Evolutionary conservation across 2,329 filamentous ascomycete genomes (phyloP).

Genomic region (Emergomyces pasteurianus): DNA sequence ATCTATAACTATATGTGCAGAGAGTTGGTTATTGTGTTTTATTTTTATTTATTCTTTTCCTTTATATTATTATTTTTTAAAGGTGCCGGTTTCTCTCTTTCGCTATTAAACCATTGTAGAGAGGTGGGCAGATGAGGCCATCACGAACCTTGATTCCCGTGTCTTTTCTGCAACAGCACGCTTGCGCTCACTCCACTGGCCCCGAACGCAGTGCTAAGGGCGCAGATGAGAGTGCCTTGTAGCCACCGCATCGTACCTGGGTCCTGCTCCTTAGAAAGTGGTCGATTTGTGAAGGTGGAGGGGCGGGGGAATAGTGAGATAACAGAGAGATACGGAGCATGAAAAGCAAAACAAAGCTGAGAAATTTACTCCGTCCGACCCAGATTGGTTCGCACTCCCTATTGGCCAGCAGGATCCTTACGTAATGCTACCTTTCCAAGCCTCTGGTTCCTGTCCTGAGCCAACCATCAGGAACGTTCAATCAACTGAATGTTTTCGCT

Average conservation of each 20-base stretch:
- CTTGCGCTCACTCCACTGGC: neutral
- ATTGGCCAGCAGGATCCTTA: too few species aligned
- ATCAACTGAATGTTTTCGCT: too few species aligned
- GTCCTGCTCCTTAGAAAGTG: neutral
- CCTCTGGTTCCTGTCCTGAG: too few species aligned
- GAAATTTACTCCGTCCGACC: too few species aligned
- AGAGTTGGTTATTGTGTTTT: neutral
- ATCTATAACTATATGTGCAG: too few species aligned
- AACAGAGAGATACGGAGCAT: neutral
- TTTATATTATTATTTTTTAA: too few species aligned
- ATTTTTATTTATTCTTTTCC: too few species aligned
- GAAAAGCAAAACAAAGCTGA: neutral
- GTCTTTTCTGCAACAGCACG: neutral
- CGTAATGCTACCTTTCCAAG: too few species aligned
- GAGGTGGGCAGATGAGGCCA: neutral
- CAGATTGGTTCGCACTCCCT: too few species aligned
- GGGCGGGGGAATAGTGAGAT: neutral
- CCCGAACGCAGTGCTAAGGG: neutral
- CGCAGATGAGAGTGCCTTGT: neutral
- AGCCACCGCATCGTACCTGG: neutral
- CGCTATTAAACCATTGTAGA: neutral
- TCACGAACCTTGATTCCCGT: neutral
- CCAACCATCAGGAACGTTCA: too few species aligned
- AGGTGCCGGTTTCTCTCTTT: neutral
- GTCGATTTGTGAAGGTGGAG: neutral